Base-by-base conservation (phyloP, 73 alveolate species). In the Vitrella brassicaformis region DNA sequence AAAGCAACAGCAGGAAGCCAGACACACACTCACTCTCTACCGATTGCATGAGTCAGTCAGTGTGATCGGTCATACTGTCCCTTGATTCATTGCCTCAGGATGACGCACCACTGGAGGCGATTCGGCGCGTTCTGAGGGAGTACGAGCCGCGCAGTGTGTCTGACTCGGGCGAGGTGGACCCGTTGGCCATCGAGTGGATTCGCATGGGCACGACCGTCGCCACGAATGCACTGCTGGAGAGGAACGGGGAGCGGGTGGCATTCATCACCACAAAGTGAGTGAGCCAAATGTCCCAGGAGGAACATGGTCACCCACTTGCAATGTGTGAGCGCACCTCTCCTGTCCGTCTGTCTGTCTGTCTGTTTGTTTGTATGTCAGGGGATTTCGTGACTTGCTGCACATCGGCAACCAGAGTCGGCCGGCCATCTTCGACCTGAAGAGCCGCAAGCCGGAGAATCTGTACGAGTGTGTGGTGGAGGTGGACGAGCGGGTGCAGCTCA, bases 191-290 rank as follows among this genome's bases (percentile, higher is more conserved):
- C 74, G 84, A 77, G 28, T 65, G 32, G 56, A 86, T 89, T 22
- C 71, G 95, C 29, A 91, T 92, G 92, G 98, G 98, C 31, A 92
- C 98, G 26, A 92, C 98, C 0, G 93, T 90, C 4, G 94, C 94
- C 25, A 92, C 98, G 18, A 92, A 92, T 81, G 98, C 98, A 27
- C 79, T 92, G 19, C 87, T 92, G 31, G 98, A 92, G 71, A 87
- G 95, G 70, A 80, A 92, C 64, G 98, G 98, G 30, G 93, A 80
- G 73, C 67, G 80, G 32, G 73, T 82, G 27, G 96, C 94, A 0
- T 80, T 92, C 45, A 28, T 92, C 19, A 89, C 86, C 47, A 88
- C 90, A 25, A 65, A 90, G n/a, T n/a, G n/a, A n/a, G n/a, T n/a
- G n/a, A n/a, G n/a, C n/a, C n/a, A n/a, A n/a, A n/a, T n/a, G n/a